Percentiles rank a stretch among this genome's conserved stretches.
These are phyloP conservation scores for Naganishia onofrii DNA, from an alignment of 768 basidiomycete genomes.

Conservation along the genomic window DNA sequence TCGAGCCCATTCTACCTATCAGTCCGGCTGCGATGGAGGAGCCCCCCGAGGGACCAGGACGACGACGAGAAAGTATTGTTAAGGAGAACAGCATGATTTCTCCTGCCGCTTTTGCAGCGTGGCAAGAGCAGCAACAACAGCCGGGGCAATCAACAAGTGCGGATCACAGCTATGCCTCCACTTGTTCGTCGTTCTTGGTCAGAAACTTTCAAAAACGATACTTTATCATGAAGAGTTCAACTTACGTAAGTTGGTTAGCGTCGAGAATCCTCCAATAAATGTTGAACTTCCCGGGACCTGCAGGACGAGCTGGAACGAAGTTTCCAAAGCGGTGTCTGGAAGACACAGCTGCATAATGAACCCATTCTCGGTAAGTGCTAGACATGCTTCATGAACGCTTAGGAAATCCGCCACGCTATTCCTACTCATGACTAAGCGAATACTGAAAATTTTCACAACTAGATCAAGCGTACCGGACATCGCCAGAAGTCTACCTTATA, in stretches of 20 bases:
- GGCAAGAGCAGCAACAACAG: slow-evolving; percentile 23
- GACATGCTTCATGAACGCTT: not conserved
- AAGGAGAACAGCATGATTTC: slow-evolving; percentile 7
- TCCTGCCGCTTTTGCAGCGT: slow-evolving; percentile 29
- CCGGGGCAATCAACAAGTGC: slow-evolving; percentile 15
- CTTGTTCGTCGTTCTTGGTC: slow-evolving; percentile 73
- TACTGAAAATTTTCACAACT: not conserved
- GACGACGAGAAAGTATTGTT: slow-evolving; percentile 38
- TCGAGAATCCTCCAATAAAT: slow-evolving; percentile 76
- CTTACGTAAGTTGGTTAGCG: slow-evolving; percentile 59
- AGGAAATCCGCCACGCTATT: too few relatives aligned
- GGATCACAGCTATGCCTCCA: slow-evolving; percentile 65
- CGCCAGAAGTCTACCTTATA: slow-evolving; percentile 76
- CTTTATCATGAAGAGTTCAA: slow-evolving; percentile 86
- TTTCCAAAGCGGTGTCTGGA: slow-evolving; percentile 76
- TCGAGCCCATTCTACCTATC: not conserved
- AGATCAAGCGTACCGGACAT: slow-evolving; percentile 90
- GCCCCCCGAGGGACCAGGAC: slow-evolving; percentile 46
- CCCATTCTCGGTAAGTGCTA: slow-evolving; percentile 61
- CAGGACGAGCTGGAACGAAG: slow-evolving; percentile 76
- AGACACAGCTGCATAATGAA: slow-evolving; percentile 90
- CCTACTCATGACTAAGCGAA: not conserved
- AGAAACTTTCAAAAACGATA: slow-evolving; percentile 80
- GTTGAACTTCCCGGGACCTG: slow-evolving; percentile 80
- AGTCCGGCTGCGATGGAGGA: slow-evolving; percentile 34